A percentile compares a stretch with the other conserved stretches of the same genome.
phyloP scores from a whole-genome alignment of 2,329 filamentous ascomycete species.

The Aspergillus sp. region DNA sequence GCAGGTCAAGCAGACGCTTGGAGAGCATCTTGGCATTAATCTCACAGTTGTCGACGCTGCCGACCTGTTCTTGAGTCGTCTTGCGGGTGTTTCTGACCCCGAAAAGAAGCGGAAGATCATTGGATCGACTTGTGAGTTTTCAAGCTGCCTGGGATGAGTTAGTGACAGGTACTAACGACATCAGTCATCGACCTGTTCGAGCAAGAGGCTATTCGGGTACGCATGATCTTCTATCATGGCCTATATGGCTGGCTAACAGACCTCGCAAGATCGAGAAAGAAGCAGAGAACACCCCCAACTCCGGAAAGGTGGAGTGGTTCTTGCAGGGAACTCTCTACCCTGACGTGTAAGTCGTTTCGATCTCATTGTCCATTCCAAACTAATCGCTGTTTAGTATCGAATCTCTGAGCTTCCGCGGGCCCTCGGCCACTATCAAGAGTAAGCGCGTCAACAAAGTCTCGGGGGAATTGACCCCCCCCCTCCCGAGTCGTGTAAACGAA shows the following conservation, averaged over 20 bases:
- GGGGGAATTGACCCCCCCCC: too few species aligned
- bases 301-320: conserved; percentile 77
- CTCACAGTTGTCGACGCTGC: conserved; percentile 80
- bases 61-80: conserved; percentile 70
- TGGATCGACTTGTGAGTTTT: conserved; percentile 30
- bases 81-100: conserved; percentile 74
- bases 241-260: too few species aligned
- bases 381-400: too few species aligned
- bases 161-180: conserved; percentile 35
- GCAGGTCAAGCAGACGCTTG: conserved; percentile 75
- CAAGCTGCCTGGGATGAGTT: too few species aligned
- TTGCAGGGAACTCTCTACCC: conserved; percentile 84
- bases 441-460: too few species aligned
- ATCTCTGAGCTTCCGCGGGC: conserved; percentile 40
- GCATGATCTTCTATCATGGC: too few species aligned
- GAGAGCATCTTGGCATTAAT: conserved; percentile 80
- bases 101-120: conserved; percentile 93
- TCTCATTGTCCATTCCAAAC: too few species aligned
- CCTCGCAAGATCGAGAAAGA: conserved; percentile 55
- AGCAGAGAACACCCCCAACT: conserved; percentile 58
- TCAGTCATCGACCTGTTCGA: conserved; percentile 80
- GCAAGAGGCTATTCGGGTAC: conserved; percentile 30
- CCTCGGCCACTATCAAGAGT: conserved; percentile 67
- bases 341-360: conserved; percentile 24
- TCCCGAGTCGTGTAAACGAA: too few species aligned